Conservation (phyloP, 352 stramenopile genomes). For the Globisporangium cederbergense region DNA sequence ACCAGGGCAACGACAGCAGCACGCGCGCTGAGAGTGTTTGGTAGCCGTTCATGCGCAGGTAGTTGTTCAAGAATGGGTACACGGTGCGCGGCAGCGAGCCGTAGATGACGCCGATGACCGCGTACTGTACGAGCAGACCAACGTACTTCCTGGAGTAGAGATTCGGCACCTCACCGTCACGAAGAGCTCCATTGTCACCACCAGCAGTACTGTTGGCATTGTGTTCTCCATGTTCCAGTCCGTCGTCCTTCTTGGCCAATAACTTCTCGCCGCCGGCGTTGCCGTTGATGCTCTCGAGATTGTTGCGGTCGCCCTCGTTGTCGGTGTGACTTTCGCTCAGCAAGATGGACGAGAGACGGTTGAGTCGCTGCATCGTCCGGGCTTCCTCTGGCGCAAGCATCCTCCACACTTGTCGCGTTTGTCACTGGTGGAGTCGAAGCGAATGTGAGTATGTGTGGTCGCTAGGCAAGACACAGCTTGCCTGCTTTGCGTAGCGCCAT, state of each 20-base stretch:
- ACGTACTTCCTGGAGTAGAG: slow-evolving; percentile 52
- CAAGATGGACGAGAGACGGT: neutral
- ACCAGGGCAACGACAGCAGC: slow-evolving; percentile 35
- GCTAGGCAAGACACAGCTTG: too few species aligned
- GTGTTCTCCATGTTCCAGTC: too few species aligned
- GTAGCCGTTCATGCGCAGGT: slow-evolving; percentile 27
- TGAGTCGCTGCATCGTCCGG: neutral
- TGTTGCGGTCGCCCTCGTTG: neutral
- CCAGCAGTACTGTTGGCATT: too few species aligned
- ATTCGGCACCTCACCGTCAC: slow-evolving; percentile 42
- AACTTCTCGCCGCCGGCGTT: too few species aligned
- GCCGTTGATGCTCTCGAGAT: too few species aligned
- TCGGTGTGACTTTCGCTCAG: neutral
- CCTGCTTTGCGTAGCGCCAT: neutral
- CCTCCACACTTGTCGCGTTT: neutral
- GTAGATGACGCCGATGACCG: slow-evolving; percentile 56
- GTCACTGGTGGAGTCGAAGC: neutral
- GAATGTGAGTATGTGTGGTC: neutral
- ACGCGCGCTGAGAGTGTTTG: slow-evolving; percentile 25
- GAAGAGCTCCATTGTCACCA: slow-evolving; percentile 19
- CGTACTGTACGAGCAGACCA: slow-evolving; percentile 68
- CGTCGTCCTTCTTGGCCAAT: too few species aligned
- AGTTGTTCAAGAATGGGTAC: slow-evolving; percentile 78
- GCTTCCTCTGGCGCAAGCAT: neutral
- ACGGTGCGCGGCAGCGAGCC: slow-evolving; percentile 51